A percentile compares a stretch with the other conserved stretches of the same genome.
phyloP scores from a whole-genome alignment of 208 protist genomes.

The Leishmania braziliensis region DNA sequence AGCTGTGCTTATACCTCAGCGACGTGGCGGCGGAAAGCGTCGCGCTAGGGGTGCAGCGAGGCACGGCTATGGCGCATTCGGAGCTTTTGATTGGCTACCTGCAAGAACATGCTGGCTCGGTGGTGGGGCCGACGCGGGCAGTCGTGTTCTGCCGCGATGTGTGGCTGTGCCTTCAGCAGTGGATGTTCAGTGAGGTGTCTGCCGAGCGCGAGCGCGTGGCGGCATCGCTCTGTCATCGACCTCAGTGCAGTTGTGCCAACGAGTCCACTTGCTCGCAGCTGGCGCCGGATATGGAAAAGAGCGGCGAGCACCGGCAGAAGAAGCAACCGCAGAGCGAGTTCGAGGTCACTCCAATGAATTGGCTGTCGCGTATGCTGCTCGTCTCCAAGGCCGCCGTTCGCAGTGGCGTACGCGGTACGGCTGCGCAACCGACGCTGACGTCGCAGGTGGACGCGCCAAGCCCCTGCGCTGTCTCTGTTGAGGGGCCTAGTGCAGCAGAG shows the following conservation, averaged over 20 bases:
- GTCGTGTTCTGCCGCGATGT: conserved; percentile 48
- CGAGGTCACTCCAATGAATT: conserved; percentile 17
- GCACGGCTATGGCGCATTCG: conserved; percentile 67
- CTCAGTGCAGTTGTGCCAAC: too few relatives aligned
- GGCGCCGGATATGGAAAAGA: background rate
- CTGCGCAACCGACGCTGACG: background rate
- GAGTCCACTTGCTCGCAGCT: background rate
- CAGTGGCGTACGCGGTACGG: background rate
- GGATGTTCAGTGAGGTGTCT: conserved; percentile 13
- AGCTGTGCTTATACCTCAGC: conserved; percentile 73
- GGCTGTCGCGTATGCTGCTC: conserved; percentile 25
- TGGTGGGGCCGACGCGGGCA: conserved; percentile 53
- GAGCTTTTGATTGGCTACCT: conserved; percentile 69
- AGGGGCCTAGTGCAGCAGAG: background rate
- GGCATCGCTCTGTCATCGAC: background rate
- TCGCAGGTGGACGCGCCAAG: background rate
- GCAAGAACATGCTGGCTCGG: conserved; percentile 52
- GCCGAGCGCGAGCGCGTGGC: conserved; percentile 6
- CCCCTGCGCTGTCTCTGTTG: background rate
- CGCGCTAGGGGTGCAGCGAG: conserved; percentile 52
- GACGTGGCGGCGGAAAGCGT: conserved; percentile 63
- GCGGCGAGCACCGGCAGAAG: background rate
- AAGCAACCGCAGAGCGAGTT: background rate
- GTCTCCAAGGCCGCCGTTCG: background rate
- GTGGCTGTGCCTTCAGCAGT: conserved; percentile 26